Evolutionary conservation across 164 flowering plant genomes (phyloP).

Genomic region (Berberis thunbergii): DNA sequence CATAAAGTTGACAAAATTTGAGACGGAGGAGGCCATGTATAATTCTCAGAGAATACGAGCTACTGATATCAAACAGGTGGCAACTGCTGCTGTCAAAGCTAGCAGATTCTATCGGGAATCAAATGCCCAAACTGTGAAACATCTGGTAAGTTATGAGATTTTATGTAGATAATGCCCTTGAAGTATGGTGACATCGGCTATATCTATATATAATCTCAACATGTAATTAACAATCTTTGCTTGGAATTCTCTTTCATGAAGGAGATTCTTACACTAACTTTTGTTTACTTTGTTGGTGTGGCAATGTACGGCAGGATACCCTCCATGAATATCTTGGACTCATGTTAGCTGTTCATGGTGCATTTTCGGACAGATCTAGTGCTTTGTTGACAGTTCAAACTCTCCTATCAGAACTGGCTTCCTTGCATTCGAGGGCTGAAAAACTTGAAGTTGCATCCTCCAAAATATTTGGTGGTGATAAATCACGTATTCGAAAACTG

Average conservation of each 20-base stretch:
- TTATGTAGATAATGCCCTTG: no score
- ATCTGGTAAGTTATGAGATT: constrained; percentile 49
- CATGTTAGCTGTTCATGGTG: constrained; percentile 75
- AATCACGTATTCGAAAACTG: constrained; percentile 56
- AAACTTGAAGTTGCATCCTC: constrained; percentile 85
- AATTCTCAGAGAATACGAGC: constrained; percentile 53
- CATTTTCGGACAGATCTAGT: constrained; percentile 84
- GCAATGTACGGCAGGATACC: constrained; percentile 46
- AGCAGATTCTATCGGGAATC: constrained; percentile 81
- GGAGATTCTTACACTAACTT: no score
- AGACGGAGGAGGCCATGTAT: constrained; percentile 59
- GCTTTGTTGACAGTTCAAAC: constrained; percentile 90
- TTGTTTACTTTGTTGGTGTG: no score
- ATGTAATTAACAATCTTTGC: no score
- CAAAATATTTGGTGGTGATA: constrained; percentile 86
- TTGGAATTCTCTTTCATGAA: no score
- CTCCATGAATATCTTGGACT: constrained; percentile 86
- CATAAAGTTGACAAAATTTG: constrained; percentile 74
- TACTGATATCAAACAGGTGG: constrained; percentile 56
- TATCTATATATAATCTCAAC: no score
- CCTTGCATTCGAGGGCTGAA: constrained; percentile 61
- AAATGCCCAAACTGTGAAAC: constrained; percentile 84
- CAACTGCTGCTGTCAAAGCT: constrained; percentile 90
- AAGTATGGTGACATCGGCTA: no score
- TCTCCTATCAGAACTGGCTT: constrained; percentile 64